phyloP scores from a whole-genome alignment of 2,329 filamentous ascomycete species.

The Plectosphaerella plurivora region DNA sequence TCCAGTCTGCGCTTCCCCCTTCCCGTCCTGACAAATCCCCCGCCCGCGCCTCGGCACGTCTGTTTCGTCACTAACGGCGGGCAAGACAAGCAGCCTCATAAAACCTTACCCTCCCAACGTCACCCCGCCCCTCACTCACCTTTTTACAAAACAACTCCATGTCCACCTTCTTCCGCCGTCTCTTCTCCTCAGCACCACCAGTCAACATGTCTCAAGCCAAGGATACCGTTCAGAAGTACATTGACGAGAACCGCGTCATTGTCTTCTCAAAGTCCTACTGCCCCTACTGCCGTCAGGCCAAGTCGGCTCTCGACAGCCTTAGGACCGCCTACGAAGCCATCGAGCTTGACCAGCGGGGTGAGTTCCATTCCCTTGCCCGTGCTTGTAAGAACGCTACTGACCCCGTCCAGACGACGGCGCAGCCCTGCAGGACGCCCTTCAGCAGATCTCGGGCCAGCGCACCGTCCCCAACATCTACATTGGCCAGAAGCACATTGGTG shows the following conservation, averaged over 20 bases:
- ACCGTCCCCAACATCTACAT: slow-evolving; percentile 98
- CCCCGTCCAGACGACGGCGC: slow-evolving; percentile 65
- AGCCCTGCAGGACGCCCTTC: slow-evolving; percentile 78
- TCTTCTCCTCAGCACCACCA: slow-evolving; percentile 63
- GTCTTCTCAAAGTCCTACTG: slow-evolving; percentile 98
- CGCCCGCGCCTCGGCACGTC: neutral
- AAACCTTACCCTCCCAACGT: neutral
- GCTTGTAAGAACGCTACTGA: too few relatives aligned
- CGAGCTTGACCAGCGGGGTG: slow-evolving; percentile 84
- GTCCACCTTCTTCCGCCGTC: slow-evolving; percentile 61
- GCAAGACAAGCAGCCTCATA: neutral
- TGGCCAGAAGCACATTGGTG: slow-evolving; percentile 83
- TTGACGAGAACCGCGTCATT: slow-evolving; percentile 84
- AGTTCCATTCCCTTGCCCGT: slow-evolving; percentile 37
- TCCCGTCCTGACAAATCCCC: slow-evolving; percentile 4
- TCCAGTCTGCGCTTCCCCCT: too few relatives aligned
- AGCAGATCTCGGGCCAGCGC: slow-evolving; percentile 74
- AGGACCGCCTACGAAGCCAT: slow-evolving; percentile 70
- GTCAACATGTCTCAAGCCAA: slow-evolving; percentile 78
- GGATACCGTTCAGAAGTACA: slow-evolving; percentile 78
- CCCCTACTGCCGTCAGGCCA: slow-evolving; percentile 82
- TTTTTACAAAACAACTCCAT: slow-evolving; percentile 2
- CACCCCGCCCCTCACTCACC: neutral
- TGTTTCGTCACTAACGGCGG: neutral
- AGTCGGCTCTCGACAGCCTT: slow-evolving; percentile 64